phyloP scores from a whole-genome alignment of 768 basidiomycete species.

The Collybia mongolica region DNA sequence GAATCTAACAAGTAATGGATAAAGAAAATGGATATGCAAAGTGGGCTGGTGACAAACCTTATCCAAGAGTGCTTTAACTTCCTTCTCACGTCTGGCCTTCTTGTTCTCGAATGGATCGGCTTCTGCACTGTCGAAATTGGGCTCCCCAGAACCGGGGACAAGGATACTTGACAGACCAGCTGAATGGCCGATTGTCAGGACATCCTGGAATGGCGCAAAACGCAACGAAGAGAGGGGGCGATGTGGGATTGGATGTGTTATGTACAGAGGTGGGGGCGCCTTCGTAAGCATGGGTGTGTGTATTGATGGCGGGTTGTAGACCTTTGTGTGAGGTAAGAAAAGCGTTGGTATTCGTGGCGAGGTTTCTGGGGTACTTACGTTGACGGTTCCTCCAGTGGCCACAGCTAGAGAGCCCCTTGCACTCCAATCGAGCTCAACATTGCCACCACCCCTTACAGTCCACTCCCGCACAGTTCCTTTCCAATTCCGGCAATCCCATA shows the following conservation, averaged over 20 bases:
- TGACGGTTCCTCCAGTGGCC: constrained; percentile 80
- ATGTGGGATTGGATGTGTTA: constrained; percentile 83
- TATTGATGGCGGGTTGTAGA: constrained; percentile 72
- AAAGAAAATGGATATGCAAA: not conserved
- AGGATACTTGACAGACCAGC: constrained; percentile 82
- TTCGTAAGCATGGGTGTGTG: constrained; percentile 49
- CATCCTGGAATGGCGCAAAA: constrained; percentile 91
- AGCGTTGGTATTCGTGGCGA: not conserved
- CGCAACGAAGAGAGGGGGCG: constrained; percentile 71
- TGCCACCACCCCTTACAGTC: constrained; percentile 64
- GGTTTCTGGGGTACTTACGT: constrained; percentile 45
- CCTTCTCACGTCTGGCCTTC: constrained; percentile 80
- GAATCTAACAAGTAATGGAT: constrained; percentile 50
- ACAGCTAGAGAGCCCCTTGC: constrained; percentile 81
- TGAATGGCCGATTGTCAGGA: constrained; percentile 76
- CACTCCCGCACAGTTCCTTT: constrained; percentile 81
- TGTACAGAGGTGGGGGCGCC: constrained; percentile 75
- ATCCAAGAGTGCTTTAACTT: constrained; percentile 88
- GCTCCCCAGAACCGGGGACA: constrained; percentile 90
- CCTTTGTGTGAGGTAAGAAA: constrained; percentile 35
- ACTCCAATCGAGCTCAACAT: constrained; percentile 78
- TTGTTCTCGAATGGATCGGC: constrained; percentile 93
- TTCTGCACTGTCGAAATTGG: constrained; percentile 92
- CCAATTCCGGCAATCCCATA: constrained; percentile 99
- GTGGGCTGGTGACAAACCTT: constrained; percentile 50